A percentile compares a stretch with the other conserved stretches of the same genome.
These are phyloP conservation scores for Cutaneotrichosporon mucoides DNA, from an alignment of 1,284 basidiomycete species.

Conservation along the genomic window DNA sequence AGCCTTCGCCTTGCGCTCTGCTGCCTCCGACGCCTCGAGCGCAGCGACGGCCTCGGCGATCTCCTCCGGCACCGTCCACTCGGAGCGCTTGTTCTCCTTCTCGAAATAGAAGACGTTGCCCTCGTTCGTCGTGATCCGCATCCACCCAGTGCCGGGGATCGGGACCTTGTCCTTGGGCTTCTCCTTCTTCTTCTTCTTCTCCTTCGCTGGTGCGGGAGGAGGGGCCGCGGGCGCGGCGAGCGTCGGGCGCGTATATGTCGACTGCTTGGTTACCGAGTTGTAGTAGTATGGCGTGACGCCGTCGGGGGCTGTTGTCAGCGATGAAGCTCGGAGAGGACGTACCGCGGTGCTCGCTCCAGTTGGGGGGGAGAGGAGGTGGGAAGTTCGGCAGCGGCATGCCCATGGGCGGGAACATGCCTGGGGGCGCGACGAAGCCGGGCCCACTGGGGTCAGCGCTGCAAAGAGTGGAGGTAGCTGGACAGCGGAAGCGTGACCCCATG, in stretches of 20 bases:
- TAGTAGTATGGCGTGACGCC: slow-evolving; percentile 78
- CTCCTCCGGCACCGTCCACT: slow-evolving; percentile 87
- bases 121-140: slow-evolving; percentile 80
- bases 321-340: slow-evolving; percentile 19
- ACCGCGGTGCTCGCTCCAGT: slow-evolving; percentile 72
- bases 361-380: slow-evolving; percentile 59
- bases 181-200: slow-evolving; percentile 68
- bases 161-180: slow-evolving; percentile 77
- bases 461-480: too few relatives aligned
- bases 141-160: slow-evolving; percentile 83
- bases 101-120: slow-evolving; percentile 92
- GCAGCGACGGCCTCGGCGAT: slow-evolving; percentile 67
- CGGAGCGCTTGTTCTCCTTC: slow-evolving; percentile 72
- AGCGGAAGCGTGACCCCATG: too few relatives aligned
- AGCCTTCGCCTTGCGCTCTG: slow-evolving; percentile 50
- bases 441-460: slow-evolving; percentile 6
- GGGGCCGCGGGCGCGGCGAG: slow-evolving; percentile 45
- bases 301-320: slow-evolving; percentile 59
- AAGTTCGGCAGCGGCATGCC: slow-evolving; percentile 36
- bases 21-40: slow-evolving; percentile 59
- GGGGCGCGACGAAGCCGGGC: slow-evolving; percentile 13
- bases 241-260: slow-evolving; percentile 67
- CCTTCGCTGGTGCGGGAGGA: slow-evolving; percentile 13
- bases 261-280: slow-evolving; percentile 43
- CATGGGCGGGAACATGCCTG: slow-evolving; percentile 12